Evolutionary conservation across 768 basidiomycete genomes (phyloP), one percentile per base, ranked within the genome.

Genomic region (Botryobasidium botryosum): DNA sequence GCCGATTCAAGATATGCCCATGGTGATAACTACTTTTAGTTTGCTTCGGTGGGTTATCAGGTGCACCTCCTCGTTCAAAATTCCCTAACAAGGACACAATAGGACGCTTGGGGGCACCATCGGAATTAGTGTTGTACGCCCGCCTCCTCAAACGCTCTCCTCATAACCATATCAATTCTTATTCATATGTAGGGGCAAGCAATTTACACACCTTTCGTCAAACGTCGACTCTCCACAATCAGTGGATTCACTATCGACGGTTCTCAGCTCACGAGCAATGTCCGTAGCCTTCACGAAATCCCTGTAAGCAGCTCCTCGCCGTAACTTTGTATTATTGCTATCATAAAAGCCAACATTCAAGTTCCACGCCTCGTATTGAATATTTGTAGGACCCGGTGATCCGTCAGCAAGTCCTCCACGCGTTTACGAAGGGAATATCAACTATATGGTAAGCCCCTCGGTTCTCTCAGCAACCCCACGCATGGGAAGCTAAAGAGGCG

Each of bases 1-100:
- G 55, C 59, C 58, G 7, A 20, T 55, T 7, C 35, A 33, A 8
- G 53, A 55, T 39, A 56, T 59, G 51, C 52, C 58, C 15, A 52
- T 54, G 4, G 40, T 49, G 3, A 59, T 57, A 1, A 48, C 51
- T 1, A 50, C 57, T 2, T 50, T 55, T 23, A 49, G 49, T 5
- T 44, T 61, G 1, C 31, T 56, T 13, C 75, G 37, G n/a, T n/a
- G n/a, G n/a, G n/a, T n/a, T n/a, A n/a, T n/a, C n/a, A n/a, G n/a
- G n/a, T n/a, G n/a, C n/a, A n/a, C n/a, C n/a, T n/a, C n/a, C n/a
- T n/a, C n/a, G n/a, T n/a, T n/a, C n/a, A n/a, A n/a, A n/a, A n/a
- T n/a, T n/a, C n/a, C n/a, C n/a, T n/a, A n/a, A n/a, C n/a, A n/a
- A n/a, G n/a, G n/a, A n/a, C n/a, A n/a, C n/a, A n/a, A n/a, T n/a